phyloP scores from a whole-genome alignment of 2,329 filamentous ascomycete genomes.

The Hypocrella siamensis region DNA sequence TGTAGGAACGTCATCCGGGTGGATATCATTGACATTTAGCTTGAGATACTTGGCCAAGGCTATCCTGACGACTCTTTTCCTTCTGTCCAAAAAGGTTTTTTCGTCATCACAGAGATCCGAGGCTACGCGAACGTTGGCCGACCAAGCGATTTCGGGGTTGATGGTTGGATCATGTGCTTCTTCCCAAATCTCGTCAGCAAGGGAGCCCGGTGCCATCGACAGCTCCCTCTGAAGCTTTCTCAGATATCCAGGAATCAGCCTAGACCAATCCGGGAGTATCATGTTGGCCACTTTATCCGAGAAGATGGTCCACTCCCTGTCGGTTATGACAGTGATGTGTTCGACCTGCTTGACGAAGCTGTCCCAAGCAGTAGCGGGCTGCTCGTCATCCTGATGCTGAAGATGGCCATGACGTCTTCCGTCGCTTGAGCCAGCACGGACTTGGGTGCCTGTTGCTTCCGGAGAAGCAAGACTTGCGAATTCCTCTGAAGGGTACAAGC shows the following conservation, averaged over 20 bases:
- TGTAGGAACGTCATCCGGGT: conserved; percentile 81
- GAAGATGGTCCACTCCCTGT: conserved; percentile 37
- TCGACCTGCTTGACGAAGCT: conserved; percentile 31
- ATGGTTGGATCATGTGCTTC: conserved; percentile 72
- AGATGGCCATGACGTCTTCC: not conserved
- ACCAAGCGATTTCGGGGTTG: conserved; percentile 76
- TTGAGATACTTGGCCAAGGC: conserved; percentile 73
- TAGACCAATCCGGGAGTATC: conserved; percentile 73
- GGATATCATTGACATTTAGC: conserved; percentile 63
- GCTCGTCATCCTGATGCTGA: conserved; percentile 7
- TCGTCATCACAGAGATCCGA: conserved; percentile 72
- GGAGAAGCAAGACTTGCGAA: conserved; percentile 19
- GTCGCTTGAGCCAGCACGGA: not conserved
- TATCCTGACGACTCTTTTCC: conserved; percentile 51
- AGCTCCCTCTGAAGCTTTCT: conserved; percentile 77
- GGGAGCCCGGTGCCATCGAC: conserved; percentile 71
- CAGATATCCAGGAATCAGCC: conserved; percentile 57
- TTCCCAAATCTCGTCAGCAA: conserved; percentile 86
- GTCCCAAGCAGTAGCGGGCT: conserved; percentile 27
- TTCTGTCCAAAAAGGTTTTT: conserved; percentile 52
- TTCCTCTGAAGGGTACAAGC: conserved; percentile 26
- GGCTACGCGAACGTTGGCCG: conserved; percentile 71
- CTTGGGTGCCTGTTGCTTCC: too few relatives aligned
- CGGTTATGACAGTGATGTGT: conserved; percentile 36
- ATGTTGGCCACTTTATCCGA: conserved; percentile 49